phyloP scores from a whole-genome alignment of 2,329 filamentous ascomycete genomes.

The Metarhizium album region DNA sequence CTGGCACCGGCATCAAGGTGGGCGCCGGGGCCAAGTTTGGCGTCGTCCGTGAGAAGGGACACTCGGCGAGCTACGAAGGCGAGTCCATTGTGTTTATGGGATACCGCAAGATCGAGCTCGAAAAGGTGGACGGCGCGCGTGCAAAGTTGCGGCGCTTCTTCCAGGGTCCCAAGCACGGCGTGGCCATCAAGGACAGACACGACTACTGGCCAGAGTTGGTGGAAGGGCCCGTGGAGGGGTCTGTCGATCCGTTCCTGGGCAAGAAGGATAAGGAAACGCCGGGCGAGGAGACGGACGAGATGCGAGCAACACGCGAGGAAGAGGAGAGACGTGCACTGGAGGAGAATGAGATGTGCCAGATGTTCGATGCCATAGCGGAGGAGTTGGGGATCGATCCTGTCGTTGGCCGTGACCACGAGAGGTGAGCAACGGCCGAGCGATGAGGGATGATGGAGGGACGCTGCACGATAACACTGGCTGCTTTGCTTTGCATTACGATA shows the following conservation, averaged over 20 bases:
- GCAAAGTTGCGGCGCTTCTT: conserved; percentile 25
- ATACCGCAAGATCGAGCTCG: conserved; percentile 16
- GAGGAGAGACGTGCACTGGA: not conserved
- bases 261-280: not conserved
- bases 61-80: conserved; percentile 15
- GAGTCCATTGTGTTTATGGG: conserved; percentile 20
- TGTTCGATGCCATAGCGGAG: not conserved
- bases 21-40: conserved; percentile 10
- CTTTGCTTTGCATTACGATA: too few relatives aligned
- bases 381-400: not conserved
- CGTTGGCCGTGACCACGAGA: not conserved
- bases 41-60: conserved; percentile 14
- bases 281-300: not conserved
- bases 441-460: too few relatives aligned
- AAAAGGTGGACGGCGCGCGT: conserved; percentile 16
- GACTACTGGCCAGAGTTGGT: conserved; percentile 18
- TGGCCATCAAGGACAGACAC: conserved; percentile 15
- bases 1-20: conserved; percentile 11
- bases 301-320: not conserved
- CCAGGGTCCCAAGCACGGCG: conserved; percentile 30
- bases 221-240: conserved; percentile 15
- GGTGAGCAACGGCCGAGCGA: not conserved
- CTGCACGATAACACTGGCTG: too few relatives aligned
- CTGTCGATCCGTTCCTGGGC: conserved; percentile 6
- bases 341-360: not conserved